Evolutionary conservation across 2,329 filamentous ascomycete genomes (phyloP), one percentile per base, ranked within the genome.

Genomic region (Ceratocystis colombiana): DNA sequence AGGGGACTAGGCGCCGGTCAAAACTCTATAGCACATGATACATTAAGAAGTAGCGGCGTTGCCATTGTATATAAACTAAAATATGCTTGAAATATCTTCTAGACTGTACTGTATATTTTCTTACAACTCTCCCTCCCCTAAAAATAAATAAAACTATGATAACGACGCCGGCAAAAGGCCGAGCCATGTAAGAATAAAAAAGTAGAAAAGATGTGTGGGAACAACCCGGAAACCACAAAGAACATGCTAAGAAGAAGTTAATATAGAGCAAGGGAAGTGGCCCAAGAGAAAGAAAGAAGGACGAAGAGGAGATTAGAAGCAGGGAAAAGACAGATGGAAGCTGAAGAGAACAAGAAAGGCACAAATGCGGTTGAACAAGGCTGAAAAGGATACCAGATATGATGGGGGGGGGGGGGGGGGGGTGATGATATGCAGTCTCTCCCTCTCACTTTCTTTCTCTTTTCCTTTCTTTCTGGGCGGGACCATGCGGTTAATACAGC

Each of bases 401-500:
- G 53, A 55, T 25, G 50, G 37, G 6, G 30, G 28, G 28, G 28
- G 28, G 28, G 22, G 22, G 20, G 22, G 28, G 28, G 28, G 28
- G 28, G 5, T 8, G 50, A 30, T 57, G 22, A 30, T 57, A 5
- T 30, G 17, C 30, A 33, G 53, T n/a, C 28, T 7, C 53, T 33
- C 25, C 30, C 28, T 57, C 22, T 20, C 17, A 2, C 10, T 33
- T 17, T 33, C 28, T 17, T 15, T 15, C 53, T 22, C 28, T 30
- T 28, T 30, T 15, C 7, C 25, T 33, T 28, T 57, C 28, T 57
- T 22, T n/a, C 28, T 33, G 30, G 15, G 53, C 53, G 2, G 22
- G 10, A 10, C 25, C 5, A 17, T 28, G 10, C 2, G 8, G 65
- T 65, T 55, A 61, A 67, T 70, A 76, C 66, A 82, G 69, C 30